Evolutionary conservation across 345 rosid species (phyloP).

Genomic region (Firmiana major): DNA sequence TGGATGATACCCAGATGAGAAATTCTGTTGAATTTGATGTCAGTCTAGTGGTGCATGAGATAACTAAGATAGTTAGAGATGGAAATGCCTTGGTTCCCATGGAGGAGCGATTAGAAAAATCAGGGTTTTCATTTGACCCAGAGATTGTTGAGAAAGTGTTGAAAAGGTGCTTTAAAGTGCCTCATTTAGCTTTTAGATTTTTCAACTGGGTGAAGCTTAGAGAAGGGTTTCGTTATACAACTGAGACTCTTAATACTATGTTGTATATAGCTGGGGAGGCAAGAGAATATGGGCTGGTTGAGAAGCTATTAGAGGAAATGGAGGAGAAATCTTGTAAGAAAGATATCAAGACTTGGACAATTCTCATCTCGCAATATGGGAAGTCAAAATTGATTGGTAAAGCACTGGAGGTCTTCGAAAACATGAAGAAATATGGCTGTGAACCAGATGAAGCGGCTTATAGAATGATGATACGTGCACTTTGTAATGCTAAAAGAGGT

Average conservation of each 20-base stretch:
- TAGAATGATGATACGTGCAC: slow-evolving; percentile 39
- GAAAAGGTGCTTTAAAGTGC: slow-evolving; percentile 73
- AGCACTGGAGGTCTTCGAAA: slow-evolving; percentile 51
- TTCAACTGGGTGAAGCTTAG: slow-evolving; percentile 63
- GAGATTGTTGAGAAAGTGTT: slow-evolving; percentile 70
- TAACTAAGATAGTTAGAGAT: slow-evolving; percentile 46
- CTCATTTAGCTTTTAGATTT: slow-evolving; percentile 67
- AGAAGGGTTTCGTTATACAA: slow-evolving; percentile 45
- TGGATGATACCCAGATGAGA: slow-evolving; percentile 17
- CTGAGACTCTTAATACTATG: slow-evolving; percentile 55
- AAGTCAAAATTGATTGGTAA: slow-evolving; percentile 58
- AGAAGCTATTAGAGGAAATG: slow-evolving; percentile 61
- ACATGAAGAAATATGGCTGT: slow-evolving; percentile 54
- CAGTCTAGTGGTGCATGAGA: slow-evolving; percentile 49
- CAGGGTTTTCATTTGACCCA: slow-evolving; percentile 40
- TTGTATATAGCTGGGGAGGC: slow-evolving; percentile 63
- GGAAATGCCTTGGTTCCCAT: slow-evolving; percentile 36
- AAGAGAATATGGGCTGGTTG: slow-evolving; percentile 40
- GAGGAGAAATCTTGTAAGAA: slow-evolving; percentile 46
- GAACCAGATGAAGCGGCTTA: slow-evolving; percentile 54
- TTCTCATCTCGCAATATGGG: slow-evolving; percentile 60
- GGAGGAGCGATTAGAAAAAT: slow-evolving; percentile 59
- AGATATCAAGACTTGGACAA: slow-evolving; percentile 66
- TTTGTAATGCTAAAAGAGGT: slow-evolving; percentile 52
- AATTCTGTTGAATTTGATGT: slow-evolving; percentile 32